phyloP scores from a whole-genome alignment of 345 rosid genomes.

The Gossypium bickii region DNA sequence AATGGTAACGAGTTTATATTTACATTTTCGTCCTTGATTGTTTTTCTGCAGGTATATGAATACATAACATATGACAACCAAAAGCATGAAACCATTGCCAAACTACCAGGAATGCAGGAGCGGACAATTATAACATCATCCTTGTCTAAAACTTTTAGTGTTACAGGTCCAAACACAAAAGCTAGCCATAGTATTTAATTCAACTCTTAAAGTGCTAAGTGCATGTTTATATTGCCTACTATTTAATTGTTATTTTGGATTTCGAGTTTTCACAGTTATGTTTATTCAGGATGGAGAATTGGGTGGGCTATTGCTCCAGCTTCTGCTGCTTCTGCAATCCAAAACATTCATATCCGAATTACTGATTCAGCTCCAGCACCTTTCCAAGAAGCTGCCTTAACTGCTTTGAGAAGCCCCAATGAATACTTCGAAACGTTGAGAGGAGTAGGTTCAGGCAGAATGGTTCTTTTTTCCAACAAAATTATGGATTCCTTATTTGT shows the following conservation, averaged over 20 bases:
- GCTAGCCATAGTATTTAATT: background rate
- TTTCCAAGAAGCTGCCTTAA: constrained; percentile 60
- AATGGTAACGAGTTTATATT: background rate
- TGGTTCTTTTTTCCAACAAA: background rate
- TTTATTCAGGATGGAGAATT: constrained; percentile 49
- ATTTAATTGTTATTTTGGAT: background rate
- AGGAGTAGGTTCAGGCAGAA: constrained; percentile 27
- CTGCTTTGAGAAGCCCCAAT: constrained; percentile 37
- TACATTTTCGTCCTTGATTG: background rate
- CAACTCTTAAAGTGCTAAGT: background rate
- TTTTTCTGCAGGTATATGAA: constrained; percentile 41
- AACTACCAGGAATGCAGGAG: constrained; percentile 55
- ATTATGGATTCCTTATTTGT: background rate
- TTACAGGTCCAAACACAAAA: constrained; percentile 37
- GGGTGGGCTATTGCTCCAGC: constrained; percentile 70
- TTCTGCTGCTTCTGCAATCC: constrained; percentile 38
- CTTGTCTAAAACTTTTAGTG: constrained; percentile 51
- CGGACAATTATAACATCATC: constrained; percentile 58
- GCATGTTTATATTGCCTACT: background rate
- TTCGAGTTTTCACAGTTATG: constrained; percentile 7
- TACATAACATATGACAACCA: constrained; percentile 40
- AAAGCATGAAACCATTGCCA: constrained; percentile 43
- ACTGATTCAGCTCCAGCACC: constrained; percentile 63
- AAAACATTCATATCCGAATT: constrained; percentile 47
- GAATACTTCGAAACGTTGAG: constrained; percentile 40